phyloP scores from a whole-genome alignment of 495 filamentous ascomycete genomes.

The Halenospora varia region DNA sequence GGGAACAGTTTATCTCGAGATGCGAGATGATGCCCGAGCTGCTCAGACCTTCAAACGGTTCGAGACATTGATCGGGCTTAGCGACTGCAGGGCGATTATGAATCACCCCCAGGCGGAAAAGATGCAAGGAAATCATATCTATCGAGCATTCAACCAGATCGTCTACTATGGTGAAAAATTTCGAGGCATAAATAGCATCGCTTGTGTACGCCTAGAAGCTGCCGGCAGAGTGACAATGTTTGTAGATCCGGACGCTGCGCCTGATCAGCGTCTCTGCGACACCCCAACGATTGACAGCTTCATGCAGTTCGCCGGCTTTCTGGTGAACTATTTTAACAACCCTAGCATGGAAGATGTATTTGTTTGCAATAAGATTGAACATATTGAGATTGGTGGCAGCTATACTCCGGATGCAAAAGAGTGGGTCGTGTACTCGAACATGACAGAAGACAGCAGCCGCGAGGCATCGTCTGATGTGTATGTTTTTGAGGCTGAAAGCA shows the following conservation, averaged over 20 bases:
- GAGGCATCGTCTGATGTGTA: not conserved
- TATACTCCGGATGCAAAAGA: not conserved
- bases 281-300: slow-evolving; percentile 18
- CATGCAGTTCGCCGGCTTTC: not conserved
- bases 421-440: slow-evolving; percentile 8
- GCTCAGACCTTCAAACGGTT: slow-evolving; percentile 38
- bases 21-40: slow-evolving; percentile 20
- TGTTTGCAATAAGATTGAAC: not conserved
- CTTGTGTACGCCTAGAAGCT: slow-evolving; percentile 35
- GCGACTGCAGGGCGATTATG: slow-evolving; percentile 34
- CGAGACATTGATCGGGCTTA: slow-evolving; percentile 35
- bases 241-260: slow-evolving; percentile 31
- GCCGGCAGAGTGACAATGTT: slow-evolving; percentile 39
- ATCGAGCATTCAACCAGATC: slow-evolving; percentile 39
- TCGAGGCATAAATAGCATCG: slow-evolving; percentile 40
- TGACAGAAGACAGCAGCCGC: slow-evolving; percentile 1
- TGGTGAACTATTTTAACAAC: not conserved
- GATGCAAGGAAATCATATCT: slow-evolving; percentile 44
- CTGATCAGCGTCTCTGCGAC: slow-evolving; percentile 25
- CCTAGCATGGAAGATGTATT: not conserved
- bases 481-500: slow-evolving; percentile 10
- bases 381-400: slow-evolving; percentile 1
- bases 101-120: slow-evolving; percentile 37
- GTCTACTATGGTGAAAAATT: slow-evolving; percentile 43
- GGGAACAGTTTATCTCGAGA: slow-evolving; percentile 12